phyloP scores from a whole-genome alignment of 768 basidiomycete species.

The Tylopilus plumbeoviolaceoides region DNA sequence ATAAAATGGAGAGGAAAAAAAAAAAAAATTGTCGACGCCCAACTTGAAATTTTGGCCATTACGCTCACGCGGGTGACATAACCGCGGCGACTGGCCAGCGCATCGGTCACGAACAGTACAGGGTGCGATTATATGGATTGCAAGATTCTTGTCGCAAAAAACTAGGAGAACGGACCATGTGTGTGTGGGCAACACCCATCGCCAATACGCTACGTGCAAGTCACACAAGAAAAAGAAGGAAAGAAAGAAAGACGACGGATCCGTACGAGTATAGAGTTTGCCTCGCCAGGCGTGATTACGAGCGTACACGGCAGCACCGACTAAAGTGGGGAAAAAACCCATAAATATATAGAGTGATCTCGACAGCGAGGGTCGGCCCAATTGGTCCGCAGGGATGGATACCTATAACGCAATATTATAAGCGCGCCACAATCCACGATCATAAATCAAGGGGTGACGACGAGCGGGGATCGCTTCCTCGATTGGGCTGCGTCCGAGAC shows the following conservation, averaged over 20 bases:
- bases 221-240: too few species aligned
- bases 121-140: too few species aligned
- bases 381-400: too few species aligned
- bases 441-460: neutral
- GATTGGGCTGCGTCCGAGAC: conserved; percentile 23
- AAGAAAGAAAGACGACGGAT: neutral
- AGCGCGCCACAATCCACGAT: neutral
- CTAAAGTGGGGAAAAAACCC: neutral
- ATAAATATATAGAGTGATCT: neutral
- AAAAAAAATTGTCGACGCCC: too few species aligned
- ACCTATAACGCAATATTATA: too few species aligned
- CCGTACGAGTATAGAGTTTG: neutral
- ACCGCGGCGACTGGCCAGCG: too few species aligned
- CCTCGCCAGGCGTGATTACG: neutral
- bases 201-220: neutral
- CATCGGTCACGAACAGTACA: too few species aligned
- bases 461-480: conserved; percentile 11
- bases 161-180: neutral
- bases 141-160: neutral
- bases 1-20: too few species aligned
- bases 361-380: neutral
- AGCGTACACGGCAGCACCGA: neutral
- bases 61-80: too few species aligned
- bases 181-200: neutral
- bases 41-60: too few species aligned